These are phyloP conservation scores for Penicillium angulare DNA, from an alignment of 495 filamentous ascomycete genomes.

Conservation along the genomic window DNA sequence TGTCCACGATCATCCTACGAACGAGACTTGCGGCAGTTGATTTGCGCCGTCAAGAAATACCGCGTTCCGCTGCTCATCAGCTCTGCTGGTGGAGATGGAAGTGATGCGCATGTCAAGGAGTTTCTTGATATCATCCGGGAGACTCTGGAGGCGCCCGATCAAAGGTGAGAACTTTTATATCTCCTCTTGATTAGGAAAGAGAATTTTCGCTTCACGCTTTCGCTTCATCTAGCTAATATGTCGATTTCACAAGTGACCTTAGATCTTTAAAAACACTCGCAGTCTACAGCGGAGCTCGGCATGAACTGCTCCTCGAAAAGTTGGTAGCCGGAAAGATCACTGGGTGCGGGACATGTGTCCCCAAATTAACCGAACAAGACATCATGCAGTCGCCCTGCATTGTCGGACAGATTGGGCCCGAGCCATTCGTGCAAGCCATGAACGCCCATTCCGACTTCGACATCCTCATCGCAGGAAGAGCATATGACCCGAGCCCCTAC, in stretches of 20 bases:
- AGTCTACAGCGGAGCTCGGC: background rate
- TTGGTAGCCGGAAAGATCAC: background rate
- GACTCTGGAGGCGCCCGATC: constrained; percentile 1
- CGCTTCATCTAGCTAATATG: background rate
- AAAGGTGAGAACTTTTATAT: background rate
- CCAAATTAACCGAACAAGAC: background rate
- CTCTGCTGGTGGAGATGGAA: constrained; percentile 50
- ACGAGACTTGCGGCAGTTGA: constrained; percentile 38
- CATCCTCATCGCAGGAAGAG: constrained; percentile 47
- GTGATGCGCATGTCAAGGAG: constrained; percentile 41
- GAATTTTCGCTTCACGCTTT: background rate
- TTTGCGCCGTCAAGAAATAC: constrained; percentile 26
- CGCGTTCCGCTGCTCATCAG: constrained; percentile 42
- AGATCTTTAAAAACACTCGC: background rate
- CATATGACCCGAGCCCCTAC: constrained; percentile 51
- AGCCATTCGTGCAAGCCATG: background rate
- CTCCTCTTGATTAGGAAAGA: background rate
- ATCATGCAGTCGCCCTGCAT: background rate
- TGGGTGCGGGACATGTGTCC: background rate
- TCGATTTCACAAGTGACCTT: background rate
- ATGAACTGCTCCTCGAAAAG: background rate
- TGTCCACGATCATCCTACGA: constrained; percentile 32
- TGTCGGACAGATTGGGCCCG: background rate
- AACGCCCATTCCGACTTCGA: constrained; percentile 6
- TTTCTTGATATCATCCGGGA: constrained; percentile 37